phyloP scores from a whole-genome alignment of 257 asterid genomes.

The Leonotis leonurus region DNA sequence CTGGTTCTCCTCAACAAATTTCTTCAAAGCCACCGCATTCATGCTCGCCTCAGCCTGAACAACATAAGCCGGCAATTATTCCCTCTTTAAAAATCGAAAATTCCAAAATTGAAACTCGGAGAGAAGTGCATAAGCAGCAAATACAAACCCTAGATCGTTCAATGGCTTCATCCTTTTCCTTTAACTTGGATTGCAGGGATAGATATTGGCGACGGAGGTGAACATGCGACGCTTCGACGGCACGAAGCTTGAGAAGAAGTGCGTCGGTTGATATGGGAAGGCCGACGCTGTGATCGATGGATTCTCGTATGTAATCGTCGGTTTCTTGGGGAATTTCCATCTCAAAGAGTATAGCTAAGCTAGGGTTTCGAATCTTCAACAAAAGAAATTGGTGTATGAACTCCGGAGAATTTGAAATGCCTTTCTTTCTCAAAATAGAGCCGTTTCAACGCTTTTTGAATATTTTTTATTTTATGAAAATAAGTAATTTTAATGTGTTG shows the following conservation, averaged over 20 bases:
- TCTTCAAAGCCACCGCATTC: constrained; percentile 90
- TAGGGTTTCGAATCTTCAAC: constrained; percentile 1
- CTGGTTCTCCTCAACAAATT: constrained; percentile 91
- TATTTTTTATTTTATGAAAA: too few species aligned
- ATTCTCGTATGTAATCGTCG: constrained; percentile 71
- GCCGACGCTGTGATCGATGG: constrained; percentile 64
- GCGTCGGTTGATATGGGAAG: constrained; percentile 56
- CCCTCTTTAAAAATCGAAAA: neutral
- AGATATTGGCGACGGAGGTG: constrained; percentile 49
- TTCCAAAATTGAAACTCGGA: neutral
- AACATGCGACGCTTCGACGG: constrained; percentile 46
- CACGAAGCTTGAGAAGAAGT: constrained; percentile 58
- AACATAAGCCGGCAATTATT: neutral
- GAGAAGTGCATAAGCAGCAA: neutral
- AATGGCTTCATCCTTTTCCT: constrained; percentile 54
- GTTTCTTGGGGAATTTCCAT: constrained; percentile 80
- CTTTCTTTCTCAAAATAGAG: constrained; percentile 8
- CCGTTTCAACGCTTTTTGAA: constrained; percentile 12
- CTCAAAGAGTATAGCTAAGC: neutral
- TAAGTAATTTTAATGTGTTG: too few species aligned
- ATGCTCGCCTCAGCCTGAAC: constrained; percentile 75
- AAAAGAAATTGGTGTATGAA: neutral
- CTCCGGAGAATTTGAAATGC: constrained; percentile 13
- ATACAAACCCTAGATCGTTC: constrained; percentile 69
- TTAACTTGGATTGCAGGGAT: constrained; percentile 53